Conservation (phyloP, 331 rosid genomes). For the Quercus lobata region DNA sequence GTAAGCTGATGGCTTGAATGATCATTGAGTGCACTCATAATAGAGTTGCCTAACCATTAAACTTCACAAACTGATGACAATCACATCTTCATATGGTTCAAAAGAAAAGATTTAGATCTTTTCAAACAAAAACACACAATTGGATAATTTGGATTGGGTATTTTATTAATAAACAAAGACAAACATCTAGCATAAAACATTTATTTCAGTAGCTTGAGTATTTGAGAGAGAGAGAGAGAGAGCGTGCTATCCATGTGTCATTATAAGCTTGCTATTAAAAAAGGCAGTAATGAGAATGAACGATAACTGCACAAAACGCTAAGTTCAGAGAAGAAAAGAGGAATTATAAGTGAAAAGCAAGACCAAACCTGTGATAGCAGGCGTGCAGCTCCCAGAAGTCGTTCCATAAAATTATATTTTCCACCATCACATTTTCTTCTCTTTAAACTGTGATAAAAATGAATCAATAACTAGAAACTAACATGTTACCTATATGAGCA, state of each 20-base stretch:
- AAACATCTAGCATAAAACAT: background rate
- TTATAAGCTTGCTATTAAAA: background rate
- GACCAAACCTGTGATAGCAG: slow-evolving; percentile 59
- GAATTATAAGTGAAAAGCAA: slow-evolving; percentile 1
- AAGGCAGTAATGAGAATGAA: background rate
- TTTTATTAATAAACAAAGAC: background rate
- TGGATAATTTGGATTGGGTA: background rate
- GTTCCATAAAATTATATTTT: slow-evolving; percentile 69
- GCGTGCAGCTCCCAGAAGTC: slow-evolving; percentile 73
- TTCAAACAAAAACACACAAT: background rate
- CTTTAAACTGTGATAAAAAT: slow-evolving; percentile 55
- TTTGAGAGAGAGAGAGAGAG: background rate
- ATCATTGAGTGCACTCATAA: background rate
- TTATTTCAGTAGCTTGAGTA: background rate
- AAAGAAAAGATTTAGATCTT: background rate
- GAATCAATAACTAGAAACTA: slow-evolving; percentile 3
- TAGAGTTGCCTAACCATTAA: background rate
- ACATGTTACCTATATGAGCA: background rate
- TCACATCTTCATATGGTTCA: background rate
- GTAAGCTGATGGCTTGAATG: background rate
- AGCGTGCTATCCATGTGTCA: background rate
- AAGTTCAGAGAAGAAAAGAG: background rate
- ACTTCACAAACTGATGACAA: background rate
- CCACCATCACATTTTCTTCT: slow-evolving; percentile 60
- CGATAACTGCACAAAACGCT: background rate